Percentiles rank a stretch among this genome's conserved stretches.
These are phyloP conservation scores for Dimocarpus longan DNA, from an alignment of 345 rosid genomes.

Conservation along the genomic window DNA sequence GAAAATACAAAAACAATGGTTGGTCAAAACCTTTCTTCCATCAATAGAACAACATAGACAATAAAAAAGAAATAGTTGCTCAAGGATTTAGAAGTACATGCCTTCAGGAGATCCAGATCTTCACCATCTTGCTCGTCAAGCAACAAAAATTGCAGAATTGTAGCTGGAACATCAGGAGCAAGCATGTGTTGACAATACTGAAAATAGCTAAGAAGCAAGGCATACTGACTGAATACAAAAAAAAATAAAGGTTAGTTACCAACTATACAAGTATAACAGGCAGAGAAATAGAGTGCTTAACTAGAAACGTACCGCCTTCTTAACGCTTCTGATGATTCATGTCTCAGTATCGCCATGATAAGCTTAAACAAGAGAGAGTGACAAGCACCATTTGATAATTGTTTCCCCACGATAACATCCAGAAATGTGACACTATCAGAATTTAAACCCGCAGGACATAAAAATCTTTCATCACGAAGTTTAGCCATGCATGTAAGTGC, in stretches of 20 bases:
- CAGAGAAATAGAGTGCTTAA: conserved; percentile 10
- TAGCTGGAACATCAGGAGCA: conserved; percentile 80
- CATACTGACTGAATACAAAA: conserved; percentile 69
- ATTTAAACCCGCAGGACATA: conserved; percentile 60
- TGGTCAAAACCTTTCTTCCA: conserved; percentile 2
- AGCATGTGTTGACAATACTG: conserved; percentile 94
- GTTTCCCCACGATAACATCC: conserved; percentile 78
- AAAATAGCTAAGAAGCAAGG: conserved; percentile 87
- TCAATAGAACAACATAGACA: conserved; percentile 2
- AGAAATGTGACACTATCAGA: conserved; percentile 80
- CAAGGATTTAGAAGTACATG: conserved; percentile 26
- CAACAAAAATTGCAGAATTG: conserved; percentile 72
- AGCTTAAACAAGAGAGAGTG: conserved; percentile 85
- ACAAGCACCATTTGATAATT: conserved; percentile 90
- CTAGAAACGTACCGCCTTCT: conserved; percentile 77
- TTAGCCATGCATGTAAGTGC: conserved; percentile 98
- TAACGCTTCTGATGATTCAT: conserved; percentile 91
- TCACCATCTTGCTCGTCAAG: conserved; percentile 84
- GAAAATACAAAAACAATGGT: conserved; percentile 13
- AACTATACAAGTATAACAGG: conserved; percentile 13
- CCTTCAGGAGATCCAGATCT: conserved; percentile 85
- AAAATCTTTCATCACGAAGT: conserved; percentile 83
- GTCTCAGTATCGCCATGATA: conserved; percentile 77
- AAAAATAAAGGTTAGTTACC: conserved; percentile 21
- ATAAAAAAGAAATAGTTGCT: background rate